These are phyloP conservation scores for Agrocybe praecox DNA, from an alignment of 768 basidiomycete species.

Conservation along the genomic window DNA sequence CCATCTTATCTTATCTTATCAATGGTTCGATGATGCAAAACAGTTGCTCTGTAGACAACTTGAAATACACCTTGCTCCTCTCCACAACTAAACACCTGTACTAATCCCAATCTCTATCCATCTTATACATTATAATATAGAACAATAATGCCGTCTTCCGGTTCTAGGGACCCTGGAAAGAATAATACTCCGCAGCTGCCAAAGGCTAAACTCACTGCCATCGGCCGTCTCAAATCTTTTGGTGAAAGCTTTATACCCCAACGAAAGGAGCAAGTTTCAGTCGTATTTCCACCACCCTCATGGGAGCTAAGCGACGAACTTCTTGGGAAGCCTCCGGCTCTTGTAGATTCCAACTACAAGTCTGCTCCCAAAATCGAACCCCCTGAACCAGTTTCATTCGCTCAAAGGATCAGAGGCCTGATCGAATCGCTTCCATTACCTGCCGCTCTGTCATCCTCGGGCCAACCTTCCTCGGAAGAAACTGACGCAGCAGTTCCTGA, in stretches of 20 bases:
- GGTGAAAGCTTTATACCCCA: slow-evolving; percentile 25
- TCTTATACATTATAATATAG: neutral
- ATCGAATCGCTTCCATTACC: slow-evolving; percentile 39
- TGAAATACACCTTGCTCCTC: neutral
- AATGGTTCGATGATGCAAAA: neutral
- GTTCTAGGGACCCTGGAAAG: slow-evolving; percentile 6
- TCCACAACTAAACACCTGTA: no score
- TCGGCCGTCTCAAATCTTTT: slow-evolving; percentile 38
- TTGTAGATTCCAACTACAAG: slow-evolving; percentile 22
- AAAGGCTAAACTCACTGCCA: slow-evolving; percentile 34
- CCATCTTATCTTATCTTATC: slow-evolving; percentile 16
- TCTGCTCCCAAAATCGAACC: slow-evolving; percentile 2
- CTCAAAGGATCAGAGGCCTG: slow-evolving; percentile 34
- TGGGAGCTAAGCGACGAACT: slow-evolving; percentile 42
- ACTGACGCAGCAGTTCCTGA: slow-evolving; percentile 18
- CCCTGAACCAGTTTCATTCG: slow-evolving; percentile 37
- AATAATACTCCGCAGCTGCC: slow-evolving; percentile 19
- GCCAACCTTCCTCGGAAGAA: slow-evolving; percentile 14
- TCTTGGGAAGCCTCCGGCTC: slow-evolving; percentile 13
- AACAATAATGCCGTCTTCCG: slow-evolving; percentile 11
- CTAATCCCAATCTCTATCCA: no score
- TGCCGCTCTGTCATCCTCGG: slow-evolving; percentile 20
- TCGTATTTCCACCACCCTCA: slow-evolving; percentile 48
- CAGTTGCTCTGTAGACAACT: neutral
- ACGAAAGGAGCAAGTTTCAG: slow-evolving; percentile 10